Conservation (phyloP, 164 flowering plant genomes). For the Cinnamomum micranthum region DNA sequence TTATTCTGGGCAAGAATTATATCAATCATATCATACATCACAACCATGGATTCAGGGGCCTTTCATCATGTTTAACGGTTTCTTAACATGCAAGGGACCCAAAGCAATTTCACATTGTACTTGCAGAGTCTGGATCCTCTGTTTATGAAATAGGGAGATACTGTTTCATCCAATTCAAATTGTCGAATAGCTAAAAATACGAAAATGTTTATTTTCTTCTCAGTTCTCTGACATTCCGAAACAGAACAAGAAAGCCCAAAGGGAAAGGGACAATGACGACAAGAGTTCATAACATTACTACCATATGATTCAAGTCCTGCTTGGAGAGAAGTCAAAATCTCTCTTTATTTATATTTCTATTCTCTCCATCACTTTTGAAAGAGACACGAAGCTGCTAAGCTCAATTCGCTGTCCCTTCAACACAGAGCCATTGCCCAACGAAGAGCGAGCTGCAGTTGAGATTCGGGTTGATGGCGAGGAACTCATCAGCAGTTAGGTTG, state of each 20-base stretch:
- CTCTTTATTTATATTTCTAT: background rate
- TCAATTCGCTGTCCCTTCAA: conserved; percentile 12
- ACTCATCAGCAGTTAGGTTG: conserved; percentile 11
- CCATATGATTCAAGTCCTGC: background rate
- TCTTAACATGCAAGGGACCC: no score
- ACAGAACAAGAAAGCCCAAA: background rate
- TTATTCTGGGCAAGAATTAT: no score
- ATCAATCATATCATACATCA: no score
- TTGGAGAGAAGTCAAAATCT: background rate
- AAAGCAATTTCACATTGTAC: no score
- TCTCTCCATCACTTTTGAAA: background rate
- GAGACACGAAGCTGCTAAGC: background rate
- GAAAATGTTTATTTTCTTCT: no score
- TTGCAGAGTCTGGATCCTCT: no score
- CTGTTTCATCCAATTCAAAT: no score
- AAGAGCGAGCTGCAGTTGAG: conserved; percentile 16
- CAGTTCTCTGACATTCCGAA: background rate
- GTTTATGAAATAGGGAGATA: no score
- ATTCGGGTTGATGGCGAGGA: conserved; percentile 18
- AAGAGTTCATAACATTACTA: background rate
- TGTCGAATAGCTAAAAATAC: no score
- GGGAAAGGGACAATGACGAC: background rate
- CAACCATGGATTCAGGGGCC: no score
- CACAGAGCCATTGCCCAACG: conserved; percentile 25
- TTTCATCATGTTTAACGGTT: no score